Conservation (phyloP, 306 rosid genomes). For the Canavalia gladiata region DNA sequence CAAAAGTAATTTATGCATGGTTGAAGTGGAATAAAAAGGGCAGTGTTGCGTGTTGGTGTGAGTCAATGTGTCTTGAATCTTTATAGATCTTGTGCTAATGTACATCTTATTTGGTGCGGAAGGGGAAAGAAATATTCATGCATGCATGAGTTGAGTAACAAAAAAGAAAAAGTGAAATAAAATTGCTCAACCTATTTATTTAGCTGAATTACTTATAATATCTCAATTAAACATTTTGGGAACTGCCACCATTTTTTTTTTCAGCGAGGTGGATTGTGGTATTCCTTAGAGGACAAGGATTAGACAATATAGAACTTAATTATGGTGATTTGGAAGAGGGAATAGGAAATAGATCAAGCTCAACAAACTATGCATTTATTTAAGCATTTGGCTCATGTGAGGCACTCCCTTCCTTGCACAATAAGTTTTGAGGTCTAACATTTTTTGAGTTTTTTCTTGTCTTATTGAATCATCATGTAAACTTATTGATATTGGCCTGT, state of each 20-base stretch:
- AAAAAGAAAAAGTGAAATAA: neutral
- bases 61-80: constrained; percentile 26
- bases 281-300: constrained; percentile 5
- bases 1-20: neutral
- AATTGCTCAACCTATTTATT: neutral
- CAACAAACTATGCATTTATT: constrained; percentile 10
- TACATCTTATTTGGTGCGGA: neutral
- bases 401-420: neutral
- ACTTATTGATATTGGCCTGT: neutral
- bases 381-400: neutral
- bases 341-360: constrained; percentile 6
- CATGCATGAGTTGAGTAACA: neutral
- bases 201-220: neutral
- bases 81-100: constrained; percentile 26
- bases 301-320: neutral
- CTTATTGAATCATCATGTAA: neutral
- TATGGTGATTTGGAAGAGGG: constrained; percentile 9
- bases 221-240: neutral
- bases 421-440: neutral
- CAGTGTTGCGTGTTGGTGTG: constrained; percentile 12
- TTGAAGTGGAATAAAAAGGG: neutral
- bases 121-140: neutral
- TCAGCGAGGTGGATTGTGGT: constrained; percentile 22
- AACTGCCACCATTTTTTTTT: neutral
- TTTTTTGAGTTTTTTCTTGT: neutral